Evolutionary conservation across 2,329 filamentous ascomycete genomes (phyloP), one percentile per base, ranked within the genome.

Genomic region (Aureobasidium melanogenum): DNA sequence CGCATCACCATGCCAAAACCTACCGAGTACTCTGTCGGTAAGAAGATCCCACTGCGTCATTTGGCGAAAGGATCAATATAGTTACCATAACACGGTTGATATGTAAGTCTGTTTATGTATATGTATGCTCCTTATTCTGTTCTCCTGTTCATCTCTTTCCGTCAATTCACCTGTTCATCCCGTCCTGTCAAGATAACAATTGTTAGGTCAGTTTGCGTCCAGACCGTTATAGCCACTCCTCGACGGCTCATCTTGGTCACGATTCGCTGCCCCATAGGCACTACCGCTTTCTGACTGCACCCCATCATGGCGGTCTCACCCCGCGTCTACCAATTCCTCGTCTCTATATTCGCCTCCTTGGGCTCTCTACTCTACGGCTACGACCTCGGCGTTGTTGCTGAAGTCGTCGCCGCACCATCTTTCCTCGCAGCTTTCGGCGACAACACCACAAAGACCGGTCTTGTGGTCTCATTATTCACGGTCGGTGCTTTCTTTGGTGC

Each of bases 271-370:
- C 38, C 3, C 7, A 10, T 41, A 2, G 17, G n/a, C 10, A 17
- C 14, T 8, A 22, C 38, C n/a, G n/a, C 17, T n/a, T 41, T 19
- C 6, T 2, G 17, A 41, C 7, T 19, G 2, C 7, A 9, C 9
- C 12, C 14, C 28, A 50, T 14, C 17, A 50, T 50, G 46, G 44
- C 24, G 8, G 46, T 68, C 64, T 64, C 63, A 55, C 61, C 65
- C n/a, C 61, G 64, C 10, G 61, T 65, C 12, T 67, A 67, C 59
- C 67, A 68, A 50, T 68, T 68, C 48, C 52, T 67, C 43, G 68
- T 75, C 56, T 72, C 77, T 62, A 69, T 72, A 46, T 79, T 79
- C 63, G 76, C 76, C 17, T 75, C 75, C 6, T 22, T 62, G 12
- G 60, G 60, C 9, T 62, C 60, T 1, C 26, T 62, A 3, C 51